Conservation (phyloP, 2,329 filamentous ascomycete genomes). For the Xylaria sp. region DNA sequence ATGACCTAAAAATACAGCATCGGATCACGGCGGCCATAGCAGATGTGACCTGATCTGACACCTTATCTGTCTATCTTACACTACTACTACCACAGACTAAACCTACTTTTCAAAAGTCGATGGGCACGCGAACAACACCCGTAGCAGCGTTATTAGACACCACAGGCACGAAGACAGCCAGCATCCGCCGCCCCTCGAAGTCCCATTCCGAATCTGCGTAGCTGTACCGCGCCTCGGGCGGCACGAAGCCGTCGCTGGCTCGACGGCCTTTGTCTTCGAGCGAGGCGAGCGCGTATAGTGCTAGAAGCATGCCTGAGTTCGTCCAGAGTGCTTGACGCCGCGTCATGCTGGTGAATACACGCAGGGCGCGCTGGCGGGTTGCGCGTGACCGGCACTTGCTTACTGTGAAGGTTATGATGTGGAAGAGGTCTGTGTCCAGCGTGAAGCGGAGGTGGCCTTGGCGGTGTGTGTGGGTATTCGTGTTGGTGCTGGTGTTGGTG, state of each 20-base stretch:
- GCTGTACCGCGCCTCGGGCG: conserved; percentile 39
- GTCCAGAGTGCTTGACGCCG: conserved; percentile 41
- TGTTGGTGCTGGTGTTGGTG: not conserved
- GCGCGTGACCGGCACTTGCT: conserved; percentile 43
- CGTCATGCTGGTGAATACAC: conserved; percentile 38
- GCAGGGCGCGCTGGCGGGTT: conserved; percentile 37
- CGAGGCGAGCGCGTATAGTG: conserved; percentile 37
- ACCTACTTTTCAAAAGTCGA: conserved; percentile 32
- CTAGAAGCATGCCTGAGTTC: conserved; percentile 39
- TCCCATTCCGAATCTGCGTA: conserved; percentile 42
- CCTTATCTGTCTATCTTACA: not conserved
- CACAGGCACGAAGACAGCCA: conserved; percentile 38
- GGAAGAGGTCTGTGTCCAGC: conserved; percentile 41
- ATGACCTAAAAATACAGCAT: not conserved
- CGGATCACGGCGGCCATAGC: too few relatives aligned
- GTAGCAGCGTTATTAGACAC: too few relatives aligned
- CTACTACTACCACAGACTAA: too few relatives aligned
- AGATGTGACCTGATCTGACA: not conserved
- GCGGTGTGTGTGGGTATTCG: not conserved
- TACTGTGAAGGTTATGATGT: conserved; percentile 41
- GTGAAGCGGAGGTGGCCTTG: conserved; percentile 35
- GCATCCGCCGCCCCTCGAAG: conserved; percentile 35
- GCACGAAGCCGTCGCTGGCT: conserved; percentile 37
- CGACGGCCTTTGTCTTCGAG: conserved; percentile 40
- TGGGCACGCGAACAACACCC: conserved; percentile 36